Evolutionary conservation across 2,329 filamentous ascomycete genomes (phyloP).

Genomic region (Penicillium janthinellum): DNA sequence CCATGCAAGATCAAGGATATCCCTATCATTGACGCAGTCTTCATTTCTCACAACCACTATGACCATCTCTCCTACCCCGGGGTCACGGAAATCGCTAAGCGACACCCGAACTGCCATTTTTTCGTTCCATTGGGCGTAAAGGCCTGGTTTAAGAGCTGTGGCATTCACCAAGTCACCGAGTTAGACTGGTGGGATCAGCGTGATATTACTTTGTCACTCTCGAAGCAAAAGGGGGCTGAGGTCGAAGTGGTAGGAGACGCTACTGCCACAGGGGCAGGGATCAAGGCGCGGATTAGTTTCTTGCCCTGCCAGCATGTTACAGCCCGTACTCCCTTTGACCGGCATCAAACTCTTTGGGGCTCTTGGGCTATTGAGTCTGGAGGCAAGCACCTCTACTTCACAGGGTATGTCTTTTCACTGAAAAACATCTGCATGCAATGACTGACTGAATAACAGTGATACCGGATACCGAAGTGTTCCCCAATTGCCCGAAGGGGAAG

Average conservation of each 20-base stretch:
- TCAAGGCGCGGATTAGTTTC: slow-evolving; percentile 73
- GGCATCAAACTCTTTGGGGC: slow-evolving; percentile 78
- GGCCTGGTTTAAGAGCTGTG: slow-evolving; percentile 73
- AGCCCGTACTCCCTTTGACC: slow-evolving; percentile 69
- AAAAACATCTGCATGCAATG: background rate
- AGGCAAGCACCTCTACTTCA: slow-evolving; percentile 82
- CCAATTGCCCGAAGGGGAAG: slow-evolving; percentile 59
- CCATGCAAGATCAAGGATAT: slow-evolving; percentile 79
- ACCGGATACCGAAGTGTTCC: slow-evolving; percentile 86
- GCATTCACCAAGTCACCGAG: slow-evolving; percentile 78
- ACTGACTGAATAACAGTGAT: slow-evolving; percentile 59
- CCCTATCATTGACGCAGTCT: slow-evolving; percentile 59
- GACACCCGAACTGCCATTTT: slow-evolving; percentile 79
- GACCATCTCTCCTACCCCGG: slow-evolving; percentile 83
- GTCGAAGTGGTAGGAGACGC: slow-evolving; percentile 32
- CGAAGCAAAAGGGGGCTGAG: slow-evolving; percentile 27
- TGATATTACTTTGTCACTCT: slow-evolving; percentile 65
- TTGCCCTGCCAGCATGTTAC: slow-evolving; percentile 84
- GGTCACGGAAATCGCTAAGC: slow-evolving; percentile 68
- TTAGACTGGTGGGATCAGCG: slow-evolving; percentile 93
- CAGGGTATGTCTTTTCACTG: slow-evolving; percentile 47
- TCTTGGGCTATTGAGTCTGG: slow-evolving; percentile 79
- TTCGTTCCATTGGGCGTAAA: slow-evolving; percentile 84
- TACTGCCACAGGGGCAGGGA: slow-evolving; percentile 44
- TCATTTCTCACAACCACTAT: slow-evolving; percentile 91